A percentile compares a stretch with the other conserved stretches of the same genome.
Conservation (phyloP, 768 basidiomycete species). For the Peribolospora baueri region DNA sequence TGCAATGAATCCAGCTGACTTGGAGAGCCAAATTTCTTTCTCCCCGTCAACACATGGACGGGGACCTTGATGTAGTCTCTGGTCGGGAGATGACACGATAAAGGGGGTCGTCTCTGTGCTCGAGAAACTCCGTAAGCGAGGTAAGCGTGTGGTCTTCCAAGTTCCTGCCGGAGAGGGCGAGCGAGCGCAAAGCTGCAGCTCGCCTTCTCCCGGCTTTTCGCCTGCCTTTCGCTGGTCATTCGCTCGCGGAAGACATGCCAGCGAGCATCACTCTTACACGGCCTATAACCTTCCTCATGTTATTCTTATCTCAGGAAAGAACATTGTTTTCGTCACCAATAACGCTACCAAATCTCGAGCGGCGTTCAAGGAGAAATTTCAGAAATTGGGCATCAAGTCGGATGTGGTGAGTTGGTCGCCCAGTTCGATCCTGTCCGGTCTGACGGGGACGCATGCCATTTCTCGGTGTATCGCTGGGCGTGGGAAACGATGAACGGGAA, state of each 20-base stretch:
- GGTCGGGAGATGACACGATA: conserved; percentile 13
- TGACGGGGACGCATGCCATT: too few relatives aligned
- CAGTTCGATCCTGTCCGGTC: not conserved
- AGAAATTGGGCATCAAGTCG: conserved; percentile 61
- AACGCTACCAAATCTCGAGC: conserved; percentile 82
- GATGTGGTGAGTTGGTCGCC: conserved; percentile 38
- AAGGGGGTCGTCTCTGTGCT: conserved; percentile 8
- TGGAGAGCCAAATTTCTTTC: too few relatives aligned
- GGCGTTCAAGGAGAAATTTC: conserved; percentile 74
- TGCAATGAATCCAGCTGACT: too few relatives aligned
- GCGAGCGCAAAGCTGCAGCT: too few relatives aligned
- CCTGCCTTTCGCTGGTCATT: too few relatives aligned
- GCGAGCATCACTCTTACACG: not conserved
- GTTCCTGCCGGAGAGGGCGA: too few relatives aligned
- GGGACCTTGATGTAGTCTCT: not conserved
- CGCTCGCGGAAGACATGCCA: not conserved
- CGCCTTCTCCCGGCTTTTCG: too few relatives aligned
- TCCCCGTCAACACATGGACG: too few relatives aligned
- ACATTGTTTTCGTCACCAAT: conserved; percentile 79
- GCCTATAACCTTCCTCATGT: not conserved
- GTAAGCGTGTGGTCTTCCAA: conserved; percentile 10
- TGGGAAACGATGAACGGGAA: not conserved
- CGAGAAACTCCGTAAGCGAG: conserved; percentile 4
- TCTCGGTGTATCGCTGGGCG: too few relatives aligned
- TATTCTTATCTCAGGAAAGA: conserved; percentile 33